A percentile compares a stretch with the other conserved stretches of the same genome.
phyloP scores from a whole-genome alignment of 495 filamentous ascomycete species.

The Daldinia bambusicola region DNA sequence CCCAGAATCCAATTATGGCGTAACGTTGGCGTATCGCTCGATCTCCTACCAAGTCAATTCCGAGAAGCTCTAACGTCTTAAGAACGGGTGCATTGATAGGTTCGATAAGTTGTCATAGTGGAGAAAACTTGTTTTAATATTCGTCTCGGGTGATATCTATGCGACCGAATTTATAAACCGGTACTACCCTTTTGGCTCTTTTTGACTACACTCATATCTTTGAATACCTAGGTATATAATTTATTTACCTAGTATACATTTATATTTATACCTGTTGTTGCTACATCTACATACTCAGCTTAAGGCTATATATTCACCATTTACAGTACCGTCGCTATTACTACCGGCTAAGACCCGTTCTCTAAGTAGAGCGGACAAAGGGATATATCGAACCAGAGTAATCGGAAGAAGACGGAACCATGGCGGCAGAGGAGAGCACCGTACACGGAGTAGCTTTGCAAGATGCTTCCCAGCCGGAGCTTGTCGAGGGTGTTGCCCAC shows the following conservation, averaged over 20 bases:
- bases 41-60: slow-evolving; percentile 7
- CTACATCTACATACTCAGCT: background rate
- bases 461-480: slow-evolving; percentile 30
- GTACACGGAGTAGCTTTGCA: slow-evolving; percentile 28
- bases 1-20: slow-evolving; percentile 19
- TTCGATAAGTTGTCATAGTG: slow-evolving; percentile 31
- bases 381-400: slow-evolving; percentile 3
- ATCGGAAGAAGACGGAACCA: slow-evolving; percentile 13
- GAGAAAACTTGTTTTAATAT: slow-evolving; percentile 18
- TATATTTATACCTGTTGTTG: no score
- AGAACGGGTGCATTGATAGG: slow-evolving; percentile 10
- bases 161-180: slow-evolving; percentile 6
- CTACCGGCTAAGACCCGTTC: background rate
- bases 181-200: background rate
- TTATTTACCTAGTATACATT: no score
- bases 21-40: slow-evolving; percentile 19
- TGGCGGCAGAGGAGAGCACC: slow-evolving; percentile 35
- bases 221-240: no score
- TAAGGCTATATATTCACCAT: background rate
- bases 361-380: background rate
- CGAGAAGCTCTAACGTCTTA: slow-evolving; percentile 1
- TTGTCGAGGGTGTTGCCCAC: slow-evolving; percentile 37
- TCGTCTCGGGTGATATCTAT: background rate
- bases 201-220: background rate
- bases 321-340: no score